Conservation (phyloP, 768 basidiomycete species). For the Asterophora parasitica region DNA sequence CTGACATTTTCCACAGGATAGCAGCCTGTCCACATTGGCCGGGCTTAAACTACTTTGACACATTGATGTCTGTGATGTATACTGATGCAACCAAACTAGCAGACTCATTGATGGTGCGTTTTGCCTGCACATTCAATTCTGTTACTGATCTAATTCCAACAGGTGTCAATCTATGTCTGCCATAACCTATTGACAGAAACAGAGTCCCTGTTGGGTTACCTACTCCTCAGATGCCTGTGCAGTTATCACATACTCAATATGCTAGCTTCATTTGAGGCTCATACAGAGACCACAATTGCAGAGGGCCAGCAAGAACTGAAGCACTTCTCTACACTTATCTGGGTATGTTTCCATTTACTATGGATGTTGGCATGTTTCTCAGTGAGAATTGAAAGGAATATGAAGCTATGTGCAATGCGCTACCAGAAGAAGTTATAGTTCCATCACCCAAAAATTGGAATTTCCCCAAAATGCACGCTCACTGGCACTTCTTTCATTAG, state of each 20-base stretch:
- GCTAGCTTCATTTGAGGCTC: conserved; percentile 20
- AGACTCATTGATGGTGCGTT: neutral
- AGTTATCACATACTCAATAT: conserved; percentile 21
- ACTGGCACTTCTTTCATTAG: conserved; percentile 22
- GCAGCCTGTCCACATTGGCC: neutral
- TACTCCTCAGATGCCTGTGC: conserved; percentile 17
- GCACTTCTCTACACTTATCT: conserved; percentile 15
- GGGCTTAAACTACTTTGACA: neutral
- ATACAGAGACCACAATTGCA: conserved; percentile 26
- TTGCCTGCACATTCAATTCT: neutral
- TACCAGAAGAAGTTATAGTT: neutral
- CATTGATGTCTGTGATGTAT: neutral
- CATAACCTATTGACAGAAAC: neutral
- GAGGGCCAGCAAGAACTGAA: conserved; percentile 18
- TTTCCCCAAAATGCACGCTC: conserved; percentile 32
- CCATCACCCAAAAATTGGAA: conserved; percentile 25
- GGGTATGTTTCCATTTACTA: conserved; percentile 15
- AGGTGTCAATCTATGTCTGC: neutral
- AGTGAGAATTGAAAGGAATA: conserved; percentile 10
- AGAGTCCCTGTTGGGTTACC: conserved; percentile 10
- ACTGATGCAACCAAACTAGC: neutral
- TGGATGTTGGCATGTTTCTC: neutral
- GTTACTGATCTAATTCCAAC: no score
- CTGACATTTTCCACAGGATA: neutral
- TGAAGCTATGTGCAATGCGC: neutral